A percentile compares a stretch with the other conserved stretches of the same genome.
Evolutionary conservation across 108 stramenopile species (phyloP).

Genomic region (Chaetoceros muelleri): DNA sequence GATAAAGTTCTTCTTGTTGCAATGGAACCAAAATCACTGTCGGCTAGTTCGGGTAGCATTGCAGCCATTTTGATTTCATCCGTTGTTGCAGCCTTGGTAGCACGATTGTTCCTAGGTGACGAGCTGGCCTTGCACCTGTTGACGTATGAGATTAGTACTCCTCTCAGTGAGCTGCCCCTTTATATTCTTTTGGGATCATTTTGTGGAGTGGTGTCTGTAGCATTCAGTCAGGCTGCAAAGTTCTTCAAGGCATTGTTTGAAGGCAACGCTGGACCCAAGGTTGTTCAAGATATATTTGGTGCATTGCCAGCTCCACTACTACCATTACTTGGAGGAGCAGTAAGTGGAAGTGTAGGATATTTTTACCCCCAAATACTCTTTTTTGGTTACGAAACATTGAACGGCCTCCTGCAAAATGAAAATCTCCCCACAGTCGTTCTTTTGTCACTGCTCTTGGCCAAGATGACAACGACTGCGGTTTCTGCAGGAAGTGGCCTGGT

Average conservation of each 20-base stretch:
- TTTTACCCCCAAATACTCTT: conserved; percentile 81
- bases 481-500: conserved; percentile 79
- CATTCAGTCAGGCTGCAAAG: conserved; percentile 52
- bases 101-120: conserved; percentile 60
- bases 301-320: conserved; percentile 34
- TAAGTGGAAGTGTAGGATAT: conserved; percentile 68
- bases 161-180: conserved; percentile 74
- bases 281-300: conserved; percentile 25
- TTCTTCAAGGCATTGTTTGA: conserved; percentile 40
- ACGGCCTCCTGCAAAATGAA: conserved; percentile 62
- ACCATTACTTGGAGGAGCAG: conserved; percentile 63
- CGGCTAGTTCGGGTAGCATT: conserved; percentile 39
- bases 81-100: conserved; percentile 63
- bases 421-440: conserved; percentile 32
- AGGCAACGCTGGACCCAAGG: conserved; percentile 39
- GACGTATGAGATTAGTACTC: conserved; percentile 46
- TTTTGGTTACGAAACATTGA: conserved; percentile 90
- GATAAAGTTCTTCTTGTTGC: not conserved
- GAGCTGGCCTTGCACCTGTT: conserved; percentile 53
- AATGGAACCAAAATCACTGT: conserved; percentile 1
- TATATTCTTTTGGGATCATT: conserved; percentile 74
- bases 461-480: conserved; percentile 71
- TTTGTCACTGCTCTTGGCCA: conserved; percentile 41
- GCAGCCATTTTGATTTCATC: conserved; percentile 63
- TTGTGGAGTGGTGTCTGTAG: conserved; percentile 55